Evolutionary conservation across 305 asterid species (phyloP).

Genomic region (Fraxinus platypoda): DNA sequence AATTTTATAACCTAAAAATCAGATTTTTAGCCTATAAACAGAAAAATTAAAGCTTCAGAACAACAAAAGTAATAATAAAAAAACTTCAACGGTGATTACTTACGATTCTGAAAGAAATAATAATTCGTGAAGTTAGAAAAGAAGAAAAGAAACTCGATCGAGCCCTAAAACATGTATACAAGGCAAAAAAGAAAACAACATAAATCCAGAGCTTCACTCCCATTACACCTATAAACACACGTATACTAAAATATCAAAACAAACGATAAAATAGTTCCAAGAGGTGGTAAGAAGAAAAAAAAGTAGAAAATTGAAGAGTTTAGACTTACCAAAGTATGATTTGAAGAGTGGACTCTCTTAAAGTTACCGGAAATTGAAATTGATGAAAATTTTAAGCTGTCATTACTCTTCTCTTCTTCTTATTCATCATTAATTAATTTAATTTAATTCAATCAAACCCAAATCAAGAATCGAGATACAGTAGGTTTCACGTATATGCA

Average conservation of each 20-base stretch:
- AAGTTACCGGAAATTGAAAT: constrained; percentile 20
- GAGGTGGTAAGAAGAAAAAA: background rate
- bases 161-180: constrained; percentile 37
- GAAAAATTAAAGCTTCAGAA: background rate
- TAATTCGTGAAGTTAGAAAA: background rate
- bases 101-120: background rate
- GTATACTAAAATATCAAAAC: background rate
- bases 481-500: background rate
- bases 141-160: constrained; percentile 24
- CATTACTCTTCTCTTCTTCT: constrained; percentile 7
- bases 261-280: background rate
- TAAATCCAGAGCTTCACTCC: constrained; percentile 11
- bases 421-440: background rate
- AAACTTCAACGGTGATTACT: background rate
- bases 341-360: constrained; percentile 18
- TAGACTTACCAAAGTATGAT: constrained; percentile 23
- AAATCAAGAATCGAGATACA: background rate
- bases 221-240: background rate
- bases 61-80: background rate
- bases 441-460: background rate
- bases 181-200: constrained; percentile 16
- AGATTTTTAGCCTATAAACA: background rate
- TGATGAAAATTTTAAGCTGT: background rate
- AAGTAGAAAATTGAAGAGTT: background rate
- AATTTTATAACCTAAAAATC: background rate